Evolutionary conservation across 768 basidiomycete genomes (phyloP).

Genomic region (Podaxis sp.): DNA sequence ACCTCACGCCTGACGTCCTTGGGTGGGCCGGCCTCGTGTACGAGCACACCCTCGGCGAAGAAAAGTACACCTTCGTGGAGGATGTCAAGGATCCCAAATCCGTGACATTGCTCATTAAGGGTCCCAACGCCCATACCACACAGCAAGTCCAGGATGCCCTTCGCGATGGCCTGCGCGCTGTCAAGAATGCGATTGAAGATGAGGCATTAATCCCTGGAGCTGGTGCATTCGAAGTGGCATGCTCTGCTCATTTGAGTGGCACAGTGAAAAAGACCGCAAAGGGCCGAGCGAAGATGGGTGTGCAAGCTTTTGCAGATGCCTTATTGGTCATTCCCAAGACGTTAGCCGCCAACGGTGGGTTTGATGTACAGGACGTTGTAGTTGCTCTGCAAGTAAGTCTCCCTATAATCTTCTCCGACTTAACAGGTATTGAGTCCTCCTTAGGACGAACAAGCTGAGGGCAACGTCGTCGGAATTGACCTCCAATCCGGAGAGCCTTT

Average conservation of each 20-base stretch:
- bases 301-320: conserved; percentile 96
- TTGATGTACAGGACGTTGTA: conserved; percentile 94
- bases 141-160: conserved; percentile 98
- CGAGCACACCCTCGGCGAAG: conserved; percentile 98
- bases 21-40: conserved; percentile 99
- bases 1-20: conserved; percentile 85
- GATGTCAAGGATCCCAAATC: conserved; percentile 94
- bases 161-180: conserved; percentile 92
- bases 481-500: conserved; percentile 93
- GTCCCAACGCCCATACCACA: conserved; percentile 94
- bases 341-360: conserved; percentile 92
- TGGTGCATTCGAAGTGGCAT: conserved; percentile 95
- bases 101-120: conserved; percentile 96
- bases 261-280: conserved; percentile 83
- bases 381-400: conserved; percentile 78
- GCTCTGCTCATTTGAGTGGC: conserved; percentile 79
- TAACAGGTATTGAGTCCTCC: neutral
- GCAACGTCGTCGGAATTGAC: conserved; percentile 90
- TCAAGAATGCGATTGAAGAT: conserved; percentile 97
- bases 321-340: conserved; percentile 95
- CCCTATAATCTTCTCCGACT: neutral
- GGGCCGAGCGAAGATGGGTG: conserved; percentile 95
- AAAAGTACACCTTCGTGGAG: conserved; percentile 97
- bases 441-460: conserved; percentile 92
- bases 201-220: conserved; percentile 89